phyloP scores from a whole-genome alignment of 2,329 filamentous ascomycete species.

The Escovopsis sp. region DNA sequence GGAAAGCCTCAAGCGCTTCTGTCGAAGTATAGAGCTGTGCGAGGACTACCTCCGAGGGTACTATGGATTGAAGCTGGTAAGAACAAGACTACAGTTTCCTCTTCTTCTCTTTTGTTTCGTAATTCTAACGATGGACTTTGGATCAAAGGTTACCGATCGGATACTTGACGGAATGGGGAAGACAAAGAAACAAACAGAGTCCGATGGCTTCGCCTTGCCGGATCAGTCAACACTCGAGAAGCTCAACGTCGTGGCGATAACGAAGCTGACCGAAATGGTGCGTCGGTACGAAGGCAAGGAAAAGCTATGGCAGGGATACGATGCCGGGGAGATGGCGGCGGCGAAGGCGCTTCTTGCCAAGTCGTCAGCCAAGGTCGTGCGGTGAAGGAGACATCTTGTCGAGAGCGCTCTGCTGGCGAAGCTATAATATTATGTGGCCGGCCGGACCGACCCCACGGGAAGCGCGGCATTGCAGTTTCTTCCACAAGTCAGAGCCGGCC shows the following conservation, averaged over 20 bases:
- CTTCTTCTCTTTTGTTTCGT: neutral
- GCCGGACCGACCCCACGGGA: too few relatives aligned
- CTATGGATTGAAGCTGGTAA: constrained; percentile 74
- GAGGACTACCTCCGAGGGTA: constrained; percentile 85
- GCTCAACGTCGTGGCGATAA: constrained; percentile 57
- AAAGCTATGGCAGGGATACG: constrained; percentile 58
- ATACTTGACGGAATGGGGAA: constrained; percentile 31
- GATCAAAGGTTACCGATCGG: constrained; percentile 29
- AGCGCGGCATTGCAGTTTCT: too few relatives aligned
- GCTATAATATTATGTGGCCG: too few relatives aligned
- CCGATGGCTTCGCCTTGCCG: constrained; percentile 39
- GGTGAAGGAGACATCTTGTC: constrained; percentile 15
- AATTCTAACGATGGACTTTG: too few relatives aligned
- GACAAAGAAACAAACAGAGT: constrained; percentile 29
- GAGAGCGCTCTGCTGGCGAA: neutral
- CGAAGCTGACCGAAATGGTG: constrained; percentile 64
- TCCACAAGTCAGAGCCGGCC: too few relatives aligned
- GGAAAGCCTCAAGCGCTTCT: constrained; percentile 72
- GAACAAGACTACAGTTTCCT: constrained; percentile 9
- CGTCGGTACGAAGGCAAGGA: constrained; percentile 45
- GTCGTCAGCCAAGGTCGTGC: constrained; percentile 28
- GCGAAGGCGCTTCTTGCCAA: constrained; percentile 51
- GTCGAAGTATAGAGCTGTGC: constrained; percentile 82
- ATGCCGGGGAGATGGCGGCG: constrained; percentile 55
- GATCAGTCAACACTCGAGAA: constrained; percentile 44